phyloP scores from a whole-genome alignment of 768 basidiomycete genomes.

The Coprinellus micaceus region DNA sequence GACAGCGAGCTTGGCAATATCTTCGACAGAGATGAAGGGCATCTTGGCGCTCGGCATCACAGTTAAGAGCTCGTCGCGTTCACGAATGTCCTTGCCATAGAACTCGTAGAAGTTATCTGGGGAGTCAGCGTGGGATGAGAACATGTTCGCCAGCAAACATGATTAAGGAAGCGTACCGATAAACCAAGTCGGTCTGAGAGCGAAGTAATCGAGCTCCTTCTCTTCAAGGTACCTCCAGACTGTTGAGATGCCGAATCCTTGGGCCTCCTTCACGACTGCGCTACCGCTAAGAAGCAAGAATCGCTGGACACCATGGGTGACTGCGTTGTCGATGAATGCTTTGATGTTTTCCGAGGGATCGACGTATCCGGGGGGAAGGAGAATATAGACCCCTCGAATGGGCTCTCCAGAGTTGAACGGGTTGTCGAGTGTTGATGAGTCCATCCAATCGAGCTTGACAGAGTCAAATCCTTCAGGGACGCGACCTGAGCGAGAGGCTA shows the following conservation, averaged over 20 bases:
- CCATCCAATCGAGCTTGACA: slow-evolving; percentile 6
- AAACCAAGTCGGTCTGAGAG: slow-evolving; percentile 25
- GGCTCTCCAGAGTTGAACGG: neutral
- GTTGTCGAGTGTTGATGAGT: neutral
- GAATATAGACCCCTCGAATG: neutral
- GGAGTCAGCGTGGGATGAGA: neutral
- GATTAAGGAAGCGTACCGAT: slow-evolving; percentile 15
- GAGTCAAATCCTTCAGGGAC: slow-evolving; percentile 1
- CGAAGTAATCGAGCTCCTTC: slow-evolving; percentile 18
- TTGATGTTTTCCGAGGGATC: slow-evolving; percentile 2
- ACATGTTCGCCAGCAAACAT: neutral
- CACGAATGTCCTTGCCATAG: neutral
- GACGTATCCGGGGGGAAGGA: slow-evolving; percentile 1
- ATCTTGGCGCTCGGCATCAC: slow-evolving; percentile 18
- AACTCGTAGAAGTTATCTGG: slow-evolving; percentile 7
- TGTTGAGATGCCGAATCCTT: neutral
- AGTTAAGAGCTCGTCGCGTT: slow-evolving; percentile 13
- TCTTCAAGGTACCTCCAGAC: slow-evolving; percentile 7
- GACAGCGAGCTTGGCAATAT: slow-evolving; percentile 23
- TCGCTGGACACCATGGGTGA: neutral
- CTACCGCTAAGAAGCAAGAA: slow-evolving; percentile 16
- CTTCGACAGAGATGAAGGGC: slow-evolving; percentile 21
- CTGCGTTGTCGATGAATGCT: neutral
- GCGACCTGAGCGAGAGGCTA: neutral
- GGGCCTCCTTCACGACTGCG: slow-evolving; percentile 17